Evolutionary conservation across 2,329 filamentous ascomycete genomes (phyloP), one percentile per base, ranked within the genome.

Genomic region (Graphilbum fragrans): DNA sequence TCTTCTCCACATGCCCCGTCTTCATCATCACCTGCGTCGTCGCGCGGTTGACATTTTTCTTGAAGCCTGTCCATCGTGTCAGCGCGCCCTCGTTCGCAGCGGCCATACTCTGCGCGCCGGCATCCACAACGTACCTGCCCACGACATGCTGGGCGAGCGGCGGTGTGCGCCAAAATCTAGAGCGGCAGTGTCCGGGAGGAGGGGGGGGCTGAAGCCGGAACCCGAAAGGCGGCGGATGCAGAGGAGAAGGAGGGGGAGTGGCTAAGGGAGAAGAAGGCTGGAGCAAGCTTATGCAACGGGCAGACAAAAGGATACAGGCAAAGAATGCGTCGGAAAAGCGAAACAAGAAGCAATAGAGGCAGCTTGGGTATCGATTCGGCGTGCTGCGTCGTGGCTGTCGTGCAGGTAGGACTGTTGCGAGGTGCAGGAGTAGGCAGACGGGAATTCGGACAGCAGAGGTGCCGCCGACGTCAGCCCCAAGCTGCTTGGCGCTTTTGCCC

Each of bases 1-100:
- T 98, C 67, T 92, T 90, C 66, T 98, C 92, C 54, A 98, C 93
- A 69, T 96, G 92, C 46, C 92, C 86, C 44, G 88, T 94, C 75
- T 98, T 98, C 90, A 98, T 96, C 86, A 98, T 95, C 48, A 96
- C 90, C 80, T 95, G 88, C 67, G 93, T 98, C 64, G 90, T 95
- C 55, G 90, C 90, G 69, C 92, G 86, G 71, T 92, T 90, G 70
- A 96, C 88, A 79, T 93, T 93, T 64, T 94, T 94, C 70, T 92
- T 87, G 69, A 87, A 90, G 50, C 82, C 82, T 83, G 31, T 1
- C n/a, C n/a, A n/a, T n/a, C n/a, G n/a, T n/a, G n/a, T n/a, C n/a
- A n/a, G n/a, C n/a, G n/a, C 14, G 29, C 29, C 6, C 25, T 27
- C 25, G 25, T 21, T 23, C 14, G 38, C 34, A 44, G 39, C 29